Conservation (phyloP, 768 basidiomycete genomes). For the Auriscalpium microsporum region DNA sequence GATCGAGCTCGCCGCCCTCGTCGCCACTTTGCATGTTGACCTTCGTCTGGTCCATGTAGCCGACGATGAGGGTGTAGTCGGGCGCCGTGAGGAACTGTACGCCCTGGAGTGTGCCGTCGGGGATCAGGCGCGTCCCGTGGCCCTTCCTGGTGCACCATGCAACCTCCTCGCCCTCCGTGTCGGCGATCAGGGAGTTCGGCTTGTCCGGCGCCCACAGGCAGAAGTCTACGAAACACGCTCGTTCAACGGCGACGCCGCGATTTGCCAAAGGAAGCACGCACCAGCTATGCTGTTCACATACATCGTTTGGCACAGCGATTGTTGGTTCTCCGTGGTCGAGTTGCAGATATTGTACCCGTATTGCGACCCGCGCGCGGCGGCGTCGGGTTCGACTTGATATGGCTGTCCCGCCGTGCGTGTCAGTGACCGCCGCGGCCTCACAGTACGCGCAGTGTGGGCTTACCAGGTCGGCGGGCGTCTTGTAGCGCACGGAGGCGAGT, state of each 20-base stretch:
- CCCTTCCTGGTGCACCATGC: slow-evolving; percentile 71
- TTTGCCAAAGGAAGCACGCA: slow-evolving; percentile 7
- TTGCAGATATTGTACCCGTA: slow-evolving; percentile 63
- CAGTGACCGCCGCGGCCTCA: too few species aligned
- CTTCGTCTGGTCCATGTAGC: slow-evolving; percentile 52
- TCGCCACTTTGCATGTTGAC: slow-evolving; percentile 48
- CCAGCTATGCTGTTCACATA: slow-evolving; percentile 53
- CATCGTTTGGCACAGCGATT: slow-evolving; percentile 63
- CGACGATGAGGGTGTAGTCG: slow-evolving; percentile 53
- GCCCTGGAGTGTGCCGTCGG: slow-evolving; percentile 52
- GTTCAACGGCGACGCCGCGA: background rate
- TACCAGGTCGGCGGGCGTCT: slow-evolving; percentile 18
- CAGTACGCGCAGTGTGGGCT: too few species aligned
- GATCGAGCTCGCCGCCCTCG: slow-evolving; percentile 71
- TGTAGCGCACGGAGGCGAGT: slow-evolving; percentile 21
- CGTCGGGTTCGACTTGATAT: slow-evolving; percentile 38
- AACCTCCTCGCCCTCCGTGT: slow-evolving; percentile 63
- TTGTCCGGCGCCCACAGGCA: slow-evolving; percentile 55
- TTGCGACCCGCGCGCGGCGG: slow-evolving; percentile 45
- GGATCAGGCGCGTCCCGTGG: slow-evolving; percentile 67
- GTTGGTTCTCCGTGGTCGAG: slow-evolving; percentile 50
- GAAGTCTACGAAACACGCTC: slow-evolving; percentile 39
- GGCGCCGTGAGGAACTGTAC: slow-evolving; percentile 56
- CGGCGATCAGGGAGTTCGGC: slow-evolving; percentile 49
- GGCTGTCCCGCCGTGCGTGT: slow-evolving; percentile 28